Conservation (phyloP, 129 eudicot species). For the Centella asiatica region DNA sequence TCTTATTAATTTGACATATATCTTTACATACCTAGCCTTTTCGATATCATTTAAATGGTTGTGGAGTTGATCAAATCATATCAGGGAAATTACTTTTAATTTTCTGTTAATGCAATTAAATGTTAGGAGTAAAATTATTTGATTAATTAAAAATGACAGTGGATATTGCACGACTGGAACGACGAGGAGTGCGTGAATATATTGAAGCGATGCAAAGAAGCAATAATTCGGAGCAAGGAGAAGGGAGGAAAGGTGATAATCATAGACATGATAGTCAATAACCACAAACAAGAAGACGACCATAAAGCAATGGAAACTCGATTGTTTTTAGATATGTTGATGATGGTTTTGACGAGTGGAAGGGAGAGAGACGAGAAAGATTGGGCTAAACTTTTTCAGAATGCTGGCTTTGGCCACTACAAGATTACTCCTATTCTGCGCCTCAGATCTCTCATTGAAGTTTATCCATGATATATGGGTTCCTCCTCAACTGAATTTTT, state of each 20-base stretch:
- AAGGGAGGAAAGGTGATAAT: conserved; percentile 26
- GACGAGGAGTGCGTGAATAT: conserved; percentile 27
- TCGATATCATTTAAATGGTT: too few relatives aligned
- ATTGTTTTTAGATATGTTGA: conserved; percentile 17
- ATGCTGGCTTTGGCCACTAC: conserved; percentile 19
- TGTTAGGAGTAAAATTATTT: too few relatives aligned
- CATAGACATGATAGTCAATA: conserved; percentile 11
- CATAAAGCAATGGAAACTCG: conserved; percentile 11
- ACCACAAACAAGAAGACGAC: neutral
- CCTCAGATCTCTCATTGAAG: conserved; percentile 28
- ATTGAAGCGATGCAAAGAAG: conserved; percentile 24
- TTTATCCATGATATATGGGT: conserved; percentile 21
- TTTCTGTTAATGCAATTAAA: too few relatives aligned
- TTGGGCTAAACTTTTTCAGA: conserved; percentile 25
- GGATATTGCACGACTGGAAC: conserved; percentile 25
- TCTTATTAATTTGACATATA: too few relatives aligned
- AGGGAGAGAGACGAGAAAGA: conserved; percentile 38
- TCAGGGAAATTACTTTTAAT: too few relatives aligned
- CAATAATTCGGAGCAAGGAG: conserved; percentile 11
- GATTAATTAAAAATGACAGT: neutral
- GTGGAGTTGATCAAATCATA: too few relatives aligned
- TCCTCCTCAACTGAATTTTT: too few relatives aligned
- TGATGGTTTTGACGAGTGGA: conserved; percentile 20
- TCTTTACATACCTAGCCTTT: too few relatives aligned
- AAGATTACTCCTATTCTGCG: conserved; percentile 23